Evolutionary conservation across 2,329 filamentous ascomycete species (phyloP).

Genomic region (Orbilia javanica): DNA sequence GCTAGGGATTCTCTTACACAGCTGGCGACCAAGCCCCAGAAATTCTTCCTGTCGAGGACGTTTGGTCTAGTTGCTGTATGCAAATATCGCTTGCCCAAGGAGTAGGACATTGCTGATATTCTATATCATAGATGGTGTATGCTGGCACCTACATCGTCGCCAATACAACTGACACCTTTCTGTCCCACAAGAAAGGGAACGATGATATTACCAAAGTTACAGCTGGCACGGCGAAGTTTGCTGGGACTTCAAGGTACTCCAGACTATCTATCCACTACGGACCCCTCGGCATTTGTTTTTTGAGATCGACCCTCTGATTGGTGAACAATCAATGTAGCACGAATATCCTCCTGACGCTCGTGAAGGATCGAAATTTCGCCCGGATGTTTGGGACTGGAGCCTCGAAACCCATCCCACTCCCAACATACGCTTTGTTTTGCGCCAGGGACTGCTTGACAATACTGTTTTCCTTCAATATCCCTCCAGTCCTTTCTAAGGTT

Average conservation of each 20-base stretch:
- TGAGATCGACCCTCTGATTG: not conserved
- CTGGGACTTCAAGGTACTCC: conserved; percentile 74
- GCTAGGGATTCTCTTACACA: conserved; percentile 36
- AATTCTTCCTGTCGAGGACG: conserved; percentile 61
- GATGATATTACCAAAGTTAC: conserved; percentile 69
- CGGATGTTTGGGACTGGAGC: conserved; percentile 79
- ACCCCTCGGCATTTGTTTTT: not conserved
- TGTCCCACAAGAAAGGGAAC: conserved; percentile 71
- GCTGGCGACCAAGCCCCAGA: conserved; percentile 59
- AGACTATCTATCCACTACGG: not conserved
- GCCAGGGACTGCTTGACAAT: conserved; percentile 87
- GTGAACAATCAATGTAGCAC: conserved; percentile 65
- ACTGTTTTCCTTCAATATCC: conserved; percentile 91
- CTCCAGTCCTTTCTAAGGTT: conserved; percentile 79
- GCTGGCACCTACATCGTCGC: conserved; percentile 90
- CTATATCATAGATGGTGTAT: conserved; percentile 74
- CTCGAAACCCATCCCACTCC: conserved; percentile 70
- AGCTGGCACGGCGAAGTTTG: conserved; percentile 82
- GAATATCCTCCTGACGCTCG: conserved; percentile 86
- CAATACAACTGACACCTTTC: conserved; percentile 84
- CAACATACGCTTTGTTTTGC: conserved; percentile 83
- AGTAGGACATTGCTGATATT: not conserved
- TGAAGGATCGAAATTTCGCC: conserved; percentile 90
- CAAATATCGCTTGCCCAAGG: not conserved
- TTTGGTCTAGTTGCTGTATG: conserved; percentile 62